Conservation (phyloP, 805 yeast genomes). For the Zygosaccharomyces gambellarensis region DNA sequence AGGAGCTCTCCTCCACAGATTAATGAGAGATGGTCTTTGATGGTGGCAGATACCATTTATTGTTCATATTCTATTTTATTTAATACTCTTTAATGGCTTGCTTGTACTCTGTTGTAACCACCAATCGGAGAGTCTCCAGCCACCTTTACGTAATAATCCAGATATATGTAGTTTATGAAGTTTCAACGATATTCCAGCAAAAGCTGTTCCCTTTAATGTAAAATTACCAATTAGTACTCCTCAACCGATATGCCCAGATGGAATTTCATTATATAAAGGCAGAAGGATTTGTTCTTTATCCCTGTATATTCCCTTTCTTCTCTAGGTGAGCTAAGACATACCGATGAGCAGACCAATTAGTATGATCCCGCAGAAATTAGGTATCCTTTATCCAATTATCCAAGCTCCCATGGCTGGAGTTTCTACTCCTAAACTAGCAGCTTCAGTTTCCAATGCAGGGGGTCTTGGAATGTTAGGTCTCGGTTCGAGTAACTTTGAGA, state of each 20-base stretch:
- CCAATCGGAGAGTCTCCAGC: not conserved
- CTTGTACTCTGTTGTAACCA: not conserved
- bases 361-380: slow-evolving; percentile 23
- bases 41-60: not conserved
- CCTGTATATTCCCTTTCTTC: too few relatives aligned
- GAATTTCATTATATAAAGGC: too few relatives aligned
- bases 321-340: not conserved
- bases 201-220: not conserved
- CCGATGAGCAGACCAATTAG: too few relatives aligned
- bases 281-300: too few relatives aligned
- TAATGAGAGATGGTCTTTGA: not conserved
- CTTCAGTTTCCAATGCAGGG: slow-evolving; percentile 40
- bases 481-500: slow-evolving; percentile 28
- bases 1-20: slow-evolving; percentile 11
- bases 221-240: not conserved
- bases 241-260: too few relatives aligned
- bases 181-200: not conserved
- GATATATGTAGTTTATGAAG: not conserved
- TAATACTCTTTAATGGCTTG: too few relatives aligned
- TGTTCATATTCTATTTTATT: too few relatives aligned
- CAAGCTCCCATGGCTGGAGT: slow-evolving; percentile 63
- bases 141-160: not conserved
- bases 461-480: slow-evolving; percentile 45
- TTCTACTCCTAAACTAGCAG: slow-evolving; percentile 42
- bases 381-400: slow-evolving; percentile 41